Base-by-base conservation (phyloP, 495 filamentous ascomycete genomes). In the Penicillium atrosanguineum region DNA sequence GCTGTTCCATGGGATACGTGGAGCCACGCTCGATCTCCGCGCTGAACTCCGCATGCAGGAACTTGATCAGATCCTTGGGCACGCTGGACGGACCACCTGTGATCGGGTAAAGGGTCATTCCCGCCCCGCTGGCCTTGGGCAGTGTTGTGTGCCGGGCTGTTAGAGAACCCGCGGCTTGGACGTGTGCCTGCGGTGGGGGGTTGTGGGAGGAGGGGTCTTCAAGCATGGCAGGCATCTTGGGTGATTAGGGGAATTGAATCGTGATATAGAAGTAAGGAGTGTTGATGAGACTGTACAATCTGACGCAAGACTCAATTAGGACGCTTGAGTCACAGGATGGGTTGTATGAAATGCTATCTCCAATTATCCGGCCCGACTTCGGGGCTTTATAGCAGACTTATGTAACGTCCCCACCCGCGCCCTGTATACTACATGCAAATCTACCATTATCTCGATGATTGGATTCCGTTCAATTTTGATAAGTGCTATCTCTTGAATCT, bases 11-110 rank as follows among this genome's bases (percentile, higher is more conserved):
- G 29, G 94, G 94, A 71, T 96, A 98, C 4, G 94, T 96, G 55
- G 92, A 87, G 34, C 94, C 94, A 61, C 86, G 85, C 65, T 90
- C 85, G 52, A 98, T 95, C 70, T 98, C 94, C 57, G 85, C 85
- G 64, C 86, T 90, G 69, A 97, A 82, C 68, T 95, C 88, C 46
- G 86, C 82, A 58, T 81, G 83, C 29, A 98, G 84, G 67, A 90
- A 91, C 12, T 72, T 70, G 18, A 96, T 39, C 1, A 77, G 63
- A 0, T 59, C 60, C 5, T 37, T 12, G 0, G 73, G 81, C 9
- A 97, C 71, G 6, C 80, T 83, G 7, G 75, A 56, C 1, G 91
- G 84, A 0, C 95, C 85, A 50, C 86, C 76, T 37, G 82, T 72
- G 39, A 84, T 77, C 29, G 89, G 87, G 50, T 87, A 86, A 55